These are phyloP conservation scores for Zygoascus tannicola DNA, from an alignment of 805 yeast genomes.

Conservation along the genomic window DNA sequence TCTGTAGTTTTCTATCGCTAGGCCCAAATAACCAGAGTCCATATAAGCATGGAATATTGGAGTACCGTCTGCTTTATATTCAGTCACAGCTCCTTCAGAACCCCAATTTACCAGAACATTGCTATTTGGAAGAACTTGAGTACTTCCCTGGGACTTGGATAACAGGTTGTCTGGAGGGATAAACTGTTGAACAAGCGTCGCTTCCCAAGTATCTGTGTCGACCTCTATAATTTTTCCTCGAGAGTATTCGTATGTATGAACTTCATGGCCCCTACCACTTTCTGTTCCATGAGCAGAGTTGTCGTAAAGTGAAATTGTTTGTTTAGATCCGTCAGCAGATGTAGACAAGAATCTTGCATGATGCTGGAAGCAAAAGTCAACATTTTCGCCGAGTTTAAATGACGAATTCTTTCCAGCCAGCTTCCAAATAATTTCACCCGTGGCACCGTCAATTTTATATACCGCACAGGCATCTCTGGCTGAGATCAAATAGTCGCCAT, in stretches of 20 bases:
- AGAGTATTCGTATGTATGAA: slow-evolving; percentile 4
- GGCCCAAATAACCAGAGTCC: slow-evolving; percentile 9
- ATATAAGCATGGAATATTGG: slow-evolving; percentile 10
- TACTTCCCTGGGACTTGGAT: slow-evolving; percentile 11
- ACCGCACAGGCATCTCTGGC: slow-evolving; percentile 12
- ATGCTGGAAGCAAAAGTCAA: slow-evolving; percentile 11
- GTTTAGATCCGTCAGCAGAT: slow-evolving; percentile 5
- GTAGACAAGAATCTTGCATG: slow-evolving; percentile 10
- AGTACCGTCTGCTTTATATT: slow-evolving; percentile 7
- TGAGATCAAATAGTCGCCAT: slow-evolving; percentile 8
- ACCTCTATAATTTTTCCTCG: slow-evolving; percentile 8
- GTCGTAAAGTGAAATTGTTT: slow-evolving; percentile 9
- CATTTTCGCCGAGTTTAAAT: slow-evolving; percentile 6
- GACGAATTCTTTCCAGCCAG: slow-evolving; percentile 8
- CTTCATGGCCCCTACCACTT: slow-evolving; percentile 4
- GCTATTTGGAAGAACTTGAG: slow-evolving; percentile 9
- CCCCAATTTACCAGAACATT: slow-evolving; percentile 13
- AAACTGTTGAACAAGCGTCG: slow-evolving; percentile 5
- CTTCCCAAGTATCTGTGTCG: slow-evolving; percentile 6
- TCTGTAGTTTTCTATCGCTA: slow-evolving; percentile 9
- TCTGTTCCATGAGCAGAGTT: slow-evolving; percentile 13
- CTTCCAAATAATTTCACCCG: slow-evolving; percentile 10
- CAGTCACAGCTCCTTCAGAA: slow-evolving; percentile 10
- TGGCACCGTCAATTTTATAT: slow-evolving; percentile 9
- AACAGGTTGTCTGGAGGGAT: slow-evolving; percentile 7